Base-by-base conservation (phyloP, 2,329 filamentous ascomycete genomes). In the Neonectria hederae region DNA sequence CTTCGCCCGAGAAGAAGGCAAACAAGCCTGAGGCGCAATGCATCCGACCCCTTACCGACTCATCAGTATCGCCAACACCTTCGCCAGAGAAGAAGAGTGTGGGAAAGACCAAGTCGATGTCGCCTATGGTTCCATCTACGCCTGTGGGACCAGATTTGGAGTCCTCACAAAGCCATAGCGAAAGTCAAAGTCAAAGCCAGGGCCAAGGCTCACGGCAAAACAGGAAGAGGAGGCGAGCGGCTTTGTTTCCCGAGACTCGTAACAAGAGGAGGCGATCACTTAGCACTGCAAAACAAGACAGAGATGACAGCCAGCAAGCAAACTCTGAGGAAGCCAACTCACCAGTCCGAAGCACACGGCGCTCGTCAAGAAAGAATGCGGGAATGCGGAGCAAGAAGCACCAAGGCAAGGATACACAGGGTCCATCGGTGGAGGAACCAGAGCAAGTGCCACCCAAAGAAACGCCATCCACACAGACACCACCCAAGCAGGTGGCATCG, bases 141-240 rank as follows among this genome's bases (percentile, higher is more conserved):
- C 69, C 75, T n/a, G 19, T 64, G 7, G 62, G 65, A 19, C 42
- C 55, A 38, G 48, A 49, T 14, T 54, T 51, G 19, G 66, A 71
- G 4, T 54, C 32, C n/a, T 40, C 52, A 9, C 67, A 65, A 56
- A 65, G 45, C 32, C 58, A 65, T 26, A 54, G 30, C 19, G 59
- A 65, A 40, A 67, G 35, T 38, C 51, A 63, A 22, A 63, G 55
- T 19, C 60, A 65, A 35, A 67, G 35, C 42, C 52, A 63, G 19
- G 62, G 58, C n/a, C 63, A 61, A 35, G 61, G 40, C 26, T 48
- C 59, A 38, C 59, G 71, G 46, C 75, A 72, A 62, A 73, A 70
- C 38, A 79, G 78, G 69, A 79, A 79, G 71, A 75, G 76, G 56
- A 76, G 73, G 64, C 69, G 74, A 59, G 42, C 67, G 43, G 30